A percentile compares a stretch with the other conserved stretches of the same genome.
Conservation (phyloP, 441 rosid species). For the Eruca vesicaria region DNA sequence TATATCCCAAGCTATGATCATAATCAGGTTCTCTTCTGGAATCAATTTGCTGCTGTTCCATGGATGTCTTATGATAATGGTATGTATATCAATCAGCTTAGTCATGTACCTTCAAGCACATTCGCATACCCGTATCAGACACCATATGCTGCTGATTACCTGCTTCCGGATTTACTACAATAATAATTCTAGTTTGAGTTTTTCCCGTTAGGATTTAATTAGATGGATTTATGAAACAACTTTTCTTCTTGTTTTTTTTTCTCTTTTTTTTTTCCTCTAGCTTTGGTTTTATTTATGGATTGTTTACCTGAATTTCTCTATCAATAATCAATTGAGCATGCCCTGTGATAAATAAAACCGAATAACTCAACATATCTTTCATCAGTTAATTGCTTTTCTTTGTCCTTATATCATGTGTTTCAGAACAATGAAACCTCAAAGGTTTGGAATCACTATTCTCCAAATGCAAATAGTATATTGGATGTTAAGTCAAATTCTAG, state of each 20-base stretch:
- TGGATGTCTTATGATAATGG: slow-evolving; percentile 13
- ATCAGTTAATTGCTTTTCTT: neutral
- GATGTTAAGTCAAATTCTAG: slow-evolving; percentile 8
- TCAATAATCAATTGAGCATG: neutral
- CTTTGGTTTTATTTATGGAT: slow-evolving; percentile 16
- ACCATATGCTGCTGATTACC: slow-evolving; percentile 21
- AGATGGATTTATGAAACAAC: slow-evolving; percentile 11
- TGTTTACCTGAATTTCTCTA: slow-evolving; percentile 26
- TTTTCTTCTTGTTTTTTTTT: neutral
- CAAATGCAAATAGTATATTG: neutral
- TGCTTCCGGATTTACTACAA: slow-evolving; percentile 6
- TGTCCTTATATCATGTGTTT: too few relatives aligned
- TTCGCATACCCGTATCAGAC: slow-evolving; percentile 7
- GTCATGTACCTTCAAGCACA: slow-evolving; percentile 1
- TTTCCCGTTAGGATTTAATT: slow-evolving; percentile 15
- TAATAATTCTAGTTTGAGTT: slow-evolving; percentile 19
- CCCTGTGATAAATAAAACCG: slow-evolving; percentile 17
- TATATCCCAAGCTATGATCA: slow-evolving; percentile 22
- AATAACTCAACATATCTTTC: slow-evolving; percentile 23
- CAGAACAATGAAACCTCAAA: too few relatives aligned
- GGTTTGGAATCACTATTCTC: slow-evolving; percentile 40
- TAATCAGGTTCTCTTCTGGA: neutral
- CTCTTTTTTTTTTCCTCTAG: neutral
- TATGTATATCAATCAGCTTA: slow-evolving; percentile 7
- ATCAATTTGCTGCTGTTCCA: neutral